Evolutionary conservation across 257 asterid genomes (phyloP), one percentile per base, ranked within the genome.

Genomic region (Nicotiana paniculata): DNA sequence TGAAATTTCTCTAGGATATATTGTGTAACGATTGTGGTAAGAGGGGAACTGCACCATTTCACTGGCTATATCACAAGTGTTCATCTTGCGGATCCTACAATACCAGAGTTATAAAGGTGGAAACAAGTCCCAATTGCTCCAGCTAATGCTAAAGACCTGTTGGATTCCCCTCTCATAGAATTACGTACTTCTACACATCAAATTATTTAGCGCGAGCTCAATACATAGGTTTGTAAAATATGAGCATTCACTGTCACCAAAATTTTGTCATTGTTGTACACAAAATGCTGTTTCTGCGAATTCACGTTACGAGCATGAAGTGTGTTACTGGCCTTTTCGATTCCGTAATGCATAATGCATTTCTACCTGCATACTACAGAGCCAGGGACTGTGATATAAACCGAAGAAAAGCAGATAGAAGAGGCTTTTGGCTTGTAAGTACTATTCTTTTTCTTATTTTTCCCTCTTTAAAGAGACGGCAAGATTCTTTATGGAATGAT

Each of bases 31-130:
- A 95, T 87, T 95, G 99, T 58, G 95, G 88, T 69, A 89, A 75
- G 85, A 95, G 89, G 82, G 99, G 98, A 76, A 84, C 85, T 4
- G 93, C 99, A n/a, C 88, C 95, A 65, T 95, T 93, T 84, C 98
- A 95, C 74, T 95, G 99, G 99, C 84, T 95, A 86, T 95, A 95
- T 77, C 99, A 91, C 90, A 95, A 95, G 88, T 95, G 99, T 85
- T 90, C 95, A 53, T 82, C 28, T 61, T 93, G 99, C 43, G 93
- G 98, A 62, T 95, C 98, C 48, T 95, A 95, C 87, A 95, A 91
- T 74, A 92, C 99, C 57, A 82, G 99, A 87, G 98, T 93, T 12
- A 92, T 95, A 88, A 93, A 95, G 90, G 95, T 91, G 32, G 97
- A 95, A 70, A 59, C 87, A 32, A 88, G 86, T 77, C 91, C 92